Evolutionary conservation across 495 filamentous ascomycete species (phyloP).

Genomic region (Filosporella fistucella): DNA sequence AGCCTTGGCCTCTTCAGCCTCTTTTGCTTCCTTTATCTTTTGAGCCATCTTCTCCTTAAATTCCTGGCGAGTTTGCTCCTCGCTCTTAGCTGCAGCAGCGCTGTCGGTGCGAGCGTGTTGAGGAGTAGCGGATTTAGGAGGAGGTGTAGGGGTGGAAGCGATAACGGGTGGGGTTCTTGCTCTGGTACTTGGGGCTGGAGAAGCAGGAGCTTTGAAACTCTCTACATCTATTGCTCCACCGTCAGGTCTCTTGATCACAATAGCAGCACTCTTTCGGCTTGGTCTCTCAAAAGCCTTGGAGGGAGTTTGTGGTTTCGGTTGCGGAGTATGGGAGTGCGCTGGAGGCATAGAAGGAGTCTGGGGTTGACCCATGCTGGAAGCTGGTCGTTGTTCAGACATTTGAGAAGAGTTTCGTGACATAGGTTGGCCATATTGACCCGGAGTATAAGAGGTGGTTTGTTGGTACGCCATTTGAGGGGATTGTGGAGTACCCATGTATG

Average conservation of each 20-base stretch:
- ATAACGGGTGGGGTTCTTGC: conserved; percentile 45
- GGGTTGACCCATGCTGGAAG: conserved; percentile 71
- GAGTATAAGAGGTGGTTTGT: conserved; percentile 37
- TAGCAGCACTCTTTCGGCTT: conserved; percentile 59
- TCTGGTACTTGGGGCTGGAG: conserved; percentile 39
- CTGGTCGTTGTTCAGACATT: conserved; percentile 68
- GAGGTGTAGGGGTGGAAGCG: conserved; percentile 46
- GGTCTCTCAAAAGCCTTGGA: conserved; percentile 53
- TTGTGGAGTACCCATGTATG: conserved; percentile 44
- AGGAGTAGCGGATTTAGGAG: conserved; percentile 38
- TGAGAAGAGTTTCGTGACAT: conserved; percentile 86
- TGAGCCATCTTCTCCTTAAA: too few relatives aligned
- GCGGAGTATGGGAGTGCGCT: conserved; percentile 45
- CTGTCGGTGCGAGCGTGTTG: conserved; percentile 46
- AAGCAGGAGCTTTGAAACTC: conserved; percentile 37
- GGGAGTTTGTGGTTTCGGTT: conserved; percentile 54
- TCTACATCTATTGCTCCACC: conserved; percentile 53
- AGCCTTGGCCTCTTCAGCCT: conserved; percentile 31
- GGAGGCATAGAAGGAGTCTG: conserved; percentile 38
- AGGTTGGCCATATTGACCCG: conserved; percentile 51
- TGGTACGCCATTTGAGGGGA: conserved; percentile 45
- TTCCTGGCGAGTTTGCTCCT: conserved; percentile 45
- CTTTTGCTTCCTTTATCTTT: conserved; percentile 38
- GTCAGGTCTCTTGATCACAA: conserved; percentile 74
- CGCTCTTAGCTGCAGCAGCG: conserved; percentile 34